Evolutionary conservation across 2,329 filamentous ascomycete species (phyloP).

Genomic region (Pezicula radicicola): DNA sequence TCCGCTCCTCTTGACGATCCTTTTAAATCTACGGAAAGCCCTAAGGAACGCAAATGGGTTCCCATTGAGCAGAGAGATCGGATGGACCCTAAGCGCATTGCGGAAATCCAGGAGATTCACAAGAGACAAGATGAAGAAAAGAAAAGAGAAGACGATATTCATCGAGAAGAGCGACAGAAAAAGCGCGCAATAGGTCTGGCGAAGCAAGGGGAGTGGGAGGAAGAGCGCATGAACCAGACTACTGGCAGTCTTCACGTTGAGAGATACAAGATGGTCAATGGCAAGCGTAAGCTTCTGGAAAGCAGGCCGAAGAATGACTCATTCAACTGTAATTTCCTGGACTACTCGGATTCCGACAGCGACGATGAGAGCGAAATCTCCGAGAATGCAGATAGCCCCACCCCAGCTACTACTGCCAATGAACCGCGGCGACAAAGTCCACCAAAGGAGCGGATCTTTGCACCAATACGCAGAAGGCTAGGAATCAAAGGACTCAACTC

Average conservation of each 20-base stretch:
- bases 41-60: no score
- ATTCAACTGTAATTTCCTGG: background rate
- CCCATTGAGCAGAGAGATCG: background rate
- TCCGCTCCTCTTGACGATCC: no score
- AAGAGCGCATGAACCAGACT: background rate
- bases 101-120: background rate
- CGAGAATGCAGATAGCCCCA: background rate
- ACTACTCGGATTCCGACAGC: background rate
- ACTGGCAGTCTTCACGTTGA: background rate
- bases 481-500: background rate
- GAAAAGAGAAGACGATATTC: background rate
- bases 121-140: background rate
- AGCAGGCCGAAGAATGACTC: background rate
- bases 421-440: background rate
- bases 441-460: background rate
- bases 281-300: background rate
- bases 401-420: background rate
- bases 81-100: background rate
- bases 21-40: no score
- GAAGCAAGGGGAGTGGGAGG: background rate
- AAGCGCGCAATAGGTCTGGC: background rate
- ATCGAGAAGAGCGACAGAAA: background rate
- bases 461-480: background rate
- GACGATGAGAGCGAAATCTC: background rate
- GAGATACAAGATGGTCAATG: background rate